Conservation (phyloP, 148 eudicot genomes). For the Chenopodium berlandieri region DNA sequence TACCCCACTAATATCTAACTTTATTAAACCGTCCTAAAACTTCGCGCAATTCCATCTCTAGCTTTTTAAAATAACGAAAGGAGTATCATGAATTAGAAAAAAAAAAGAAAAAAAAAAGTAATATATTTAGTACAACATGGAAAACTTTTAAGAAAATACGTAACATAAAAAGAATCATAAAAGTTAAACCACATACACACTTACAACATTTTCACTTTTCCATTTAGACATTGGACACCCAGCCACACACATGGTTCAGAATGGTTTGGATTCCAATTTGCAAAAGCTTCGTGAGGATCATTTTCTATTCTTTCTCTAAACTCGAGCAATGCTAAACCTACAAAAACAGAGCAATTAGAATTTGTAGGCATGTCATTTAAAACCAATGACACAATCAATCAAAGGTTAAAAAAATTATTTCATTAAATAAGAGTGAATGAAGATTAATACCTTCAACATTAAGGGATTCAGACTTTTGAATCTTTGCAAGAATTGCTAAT, state of each 20-base stretch:
- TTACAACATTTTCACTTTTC: conserved; percentile 46
- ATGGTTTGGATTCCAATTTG: conserved; percentile 39
- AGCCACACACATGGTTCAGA: conserved; percentile 45
- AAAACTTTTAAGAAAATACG: too few species aligned
- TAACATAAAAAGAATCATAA: not conserved
- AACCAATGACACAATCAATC: not conserved
- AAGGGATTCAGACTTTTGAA: conserved; percentile 43
- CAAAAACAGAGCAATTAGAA: not conserved
- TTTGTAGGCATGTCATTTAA: not conserved
- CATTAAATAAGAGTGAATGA: not conserved
- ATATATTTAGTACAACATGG: too few species aligned
- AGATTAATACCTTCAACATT: conserved; percentile 38
- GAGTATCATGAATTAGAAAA: too few species aligned
- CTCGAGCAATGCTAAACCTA: conserved; percentile 47
- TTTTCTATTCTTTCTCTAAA: conserved; percentile 40
- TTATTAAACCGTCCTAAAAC: too few species aligned
- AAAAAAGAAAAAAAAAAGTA: too few species aligned
- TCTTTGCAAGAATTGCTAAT: conserved; percentile 43
- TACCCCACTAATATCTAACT: too few species aligned
- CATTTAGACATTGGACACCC: conserved; percentile 42
- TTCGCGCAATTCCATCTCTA: too few species aligned
- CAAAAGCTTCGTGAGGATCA: conserved; percentile 44
- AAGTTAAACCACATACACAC: conserved; percentile 10
- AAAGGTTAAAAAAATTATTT: not conserved
- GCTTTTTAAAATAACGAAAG: too few species aligned